Evolutionary conservation across 2,329 filamentous ascomycete species (phyloP).

Genomic region (Talaromyces sp.): DNA sequence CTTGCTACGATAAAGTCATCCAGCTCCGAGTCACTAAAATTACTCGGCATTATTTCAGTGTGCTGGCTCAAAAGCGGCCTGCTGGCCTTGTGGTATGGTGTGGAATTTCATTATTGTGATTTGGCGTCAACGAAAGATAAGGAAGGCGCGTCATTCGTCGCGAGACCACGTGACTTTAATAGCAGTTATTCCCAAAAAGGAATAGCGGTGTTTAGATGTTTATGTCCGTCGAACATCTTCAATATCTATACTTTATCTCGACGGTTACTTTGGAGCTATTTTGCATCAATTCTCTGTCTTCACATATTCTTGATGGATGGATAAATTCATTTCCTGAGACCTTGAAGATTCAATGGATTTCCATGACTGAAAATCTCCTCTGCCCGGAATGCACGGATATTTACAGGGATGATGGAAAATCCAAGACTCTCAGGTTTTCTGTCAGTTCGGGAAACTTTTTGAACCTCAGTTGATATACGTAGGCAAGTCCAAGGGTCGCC

Average conservation of each 20-base stretch:
- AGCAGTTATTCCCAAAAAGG: background rate
- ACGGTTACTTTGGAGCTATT: too few species aligned
- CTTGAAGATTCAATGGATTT: background rate
- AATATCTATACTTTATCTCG: too few species aligned
- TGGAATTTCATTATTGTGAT: background rate
- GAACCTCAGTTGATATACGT: background rate
- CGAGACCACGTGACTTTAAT: constrained; percentile 15
- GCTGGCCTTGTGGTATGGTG: background rate
- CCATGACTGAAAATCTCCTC: background rate
- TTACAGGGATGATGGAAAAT: background rate
- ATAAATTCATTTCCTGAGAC: background rate
- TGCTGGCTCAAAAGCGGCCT: background rate
- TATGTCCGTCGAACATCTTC: background rate
- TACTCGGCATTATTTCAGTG: constrained; percentile 20
- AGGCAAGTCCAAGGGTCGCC: background rate
- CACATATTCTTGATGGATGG: background rate
- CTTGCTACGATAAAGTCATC: constrained; percentile 26
- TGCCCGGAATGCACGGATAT: background rate
- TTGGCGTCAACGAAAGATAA: background rate
- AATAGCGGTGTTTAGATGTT: background rate
- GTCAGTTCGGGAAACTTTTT: background rate
- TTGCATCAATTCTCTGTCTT: too few species aligned
- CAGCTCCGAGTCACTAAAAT: constrained; percentile 26
- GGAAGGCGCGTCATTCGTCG: background rate
- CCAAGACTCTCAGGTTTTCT: too few species aligned